Percentiles rank a stretch among this genome's conserved stretches.
These are phyloP conservation scores for Sanguinoderma infundibulare DNA, from an alignment of 1,284 basidiomycete species.

Conservation along the genomic window DNA sequence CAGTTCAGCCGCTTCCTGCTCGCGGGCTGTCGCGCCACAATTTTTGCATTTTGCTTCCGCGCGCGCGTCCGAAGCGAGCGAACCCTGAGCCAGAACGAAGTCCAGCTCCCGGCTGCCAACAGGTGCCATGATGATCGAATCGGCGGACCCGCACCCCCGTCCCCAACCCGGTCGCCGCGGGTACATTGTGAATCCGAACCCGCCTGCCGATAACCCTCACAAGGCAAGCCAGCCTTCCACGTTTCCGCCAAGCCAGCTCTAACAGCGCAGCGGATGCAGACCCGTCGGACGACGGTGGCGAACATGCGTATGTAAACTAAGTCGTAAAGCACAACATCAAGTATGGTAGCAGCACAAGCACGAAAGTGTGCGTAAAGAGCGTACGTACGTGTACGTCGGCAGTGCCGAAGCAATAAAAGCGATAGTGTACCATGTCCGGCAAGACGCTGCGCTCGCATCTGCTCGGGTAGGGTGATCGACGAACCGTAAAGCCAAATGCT, in stretches of 20 bases:
- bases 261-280: not conserved
- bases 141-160: no score
- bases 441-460: not conserved
- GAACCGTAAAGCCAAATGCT: not conserved
- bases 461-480: not conserved
- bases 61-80: not conserved
- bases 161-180: not conserved
- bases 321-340: not conserved
- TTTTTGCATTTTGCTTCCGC: slow-evolving; percentile 13
- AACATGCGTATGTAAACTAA: not conserved
- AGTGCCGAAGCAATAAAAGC: no score
- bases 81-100: not conserved
- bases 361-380: not conserved
- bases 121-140: not conserved
- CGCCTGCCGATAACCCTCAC: not conserved
- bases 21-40: slow-evolving; percentile 5
- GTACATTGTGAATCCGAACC: not conserved
- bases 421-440: not conserved
- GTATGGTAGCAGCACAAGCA: not conserved
- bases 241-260: not conserved
- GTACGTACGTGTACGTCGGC: no score
- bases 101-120: not conserved
- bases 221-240: not conserved
- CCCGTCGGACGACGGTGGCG: not conserved
- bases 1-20: not conserved